Conservation (phyloP, 2,329 filamentous ascomycete species). For the Colletotrichum eremochloae region DNA sequence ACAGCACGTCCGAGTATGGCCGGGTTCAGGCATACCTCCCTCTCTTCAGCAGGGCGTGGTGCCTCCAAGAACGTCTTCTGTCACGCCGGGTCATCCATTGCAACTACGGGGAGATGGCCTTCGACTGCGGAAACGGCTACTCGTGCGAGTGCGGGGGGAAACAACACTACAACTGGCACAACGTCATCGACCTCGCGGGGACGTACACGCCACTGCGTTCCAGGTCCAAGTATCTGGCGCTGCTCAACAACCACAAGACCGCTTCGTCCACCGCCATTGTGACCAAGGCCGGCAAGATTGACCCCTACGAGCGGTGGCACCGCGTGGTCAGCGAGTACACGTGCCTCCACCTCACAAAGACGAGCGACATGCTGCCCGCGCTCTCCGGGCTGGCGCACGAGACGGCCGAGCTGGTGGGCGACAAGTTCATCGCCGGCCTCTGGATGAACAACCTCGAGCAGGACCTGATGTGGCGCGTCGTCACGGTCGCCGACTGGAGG, state of each 20-base stretch:
- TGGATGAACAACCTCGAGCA: constrained; percentile 14
- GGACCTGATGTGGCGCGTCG: constrained; percentile 27
- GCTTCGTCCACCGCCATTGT: not conserved
- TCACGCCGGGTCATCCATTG: constrained; percentile 27
- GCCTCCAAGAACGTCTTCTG: constrained; percentile 24
- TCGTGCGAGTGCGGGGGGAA: constrained; percentile 12
- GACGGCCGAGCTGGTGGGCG: not conserved
- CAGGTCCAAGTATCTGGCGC: constrained; percentile 1
- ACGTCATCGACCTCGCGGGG: not conserved
- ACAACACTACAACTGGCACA: constrained; percentile 24
- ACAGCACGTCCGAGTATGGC: not conserved
- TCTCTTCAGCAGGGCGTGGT: constrained; percentile 19
- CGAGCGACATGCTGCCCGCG: constrained; percentile 18
- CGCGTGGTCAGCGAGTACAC: constrained; percentile 23
- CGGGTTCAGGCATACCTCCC: constrained; percentile 3
- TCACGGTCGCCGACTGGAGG: not conserved
- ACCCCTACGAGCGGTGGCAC: constrained; percentile 27
- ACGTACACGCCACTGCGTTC: constrained; percentile 9
- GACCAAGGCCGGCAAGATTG: not conserved
- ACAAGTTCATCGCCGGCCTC: not conserved
- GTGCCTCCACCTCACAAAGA: constrained; percentile 23
- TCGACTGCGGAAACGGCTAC: not conserved
- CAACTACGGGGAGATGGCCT: constrained; percentile 22
- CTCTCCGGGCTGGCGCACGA: constrained; percentile 21
- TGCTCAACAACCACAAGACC: not conserved